Conservation (phyloP, 495 filamentous ascomycete genomes). For the Acidomyces sp. region DNA sequence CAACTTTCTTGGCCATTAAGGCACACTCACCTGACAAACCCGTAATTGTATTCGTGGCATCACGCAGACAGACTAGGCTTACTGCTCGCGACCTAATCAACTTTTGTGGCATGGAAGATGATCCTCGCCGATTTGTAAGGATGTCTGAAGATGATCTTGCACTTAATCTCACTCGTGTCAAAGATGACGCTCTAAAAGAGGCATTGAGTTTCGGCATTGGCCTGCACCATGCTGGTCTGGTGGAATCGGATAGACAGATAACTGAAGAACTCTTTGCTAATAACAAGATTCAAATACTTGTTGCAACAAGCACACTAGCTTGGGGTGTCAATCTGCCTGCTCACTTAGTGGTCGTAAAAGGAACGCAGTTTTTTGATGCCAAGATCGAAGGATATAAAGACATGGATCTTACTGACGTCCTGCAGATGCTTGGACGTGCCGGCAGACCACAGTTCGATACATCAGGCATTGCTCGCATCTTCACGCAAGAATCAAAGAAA, state of each 20-base stretch:
- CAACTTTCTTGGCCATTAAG: constrained; percentile 92
- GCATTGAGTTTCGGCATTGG: constrained; percentile 93
- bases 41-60: constrained; percentile 96
- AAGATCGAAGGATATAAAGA: constrained; percentile 97
- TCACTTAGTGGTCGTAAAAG: constrained; percentile 94
- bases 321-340: constrained; percentile 98
- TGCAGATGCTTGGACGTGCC: constrained; percentile 95
- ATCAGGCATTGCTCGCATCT: constrained; percentile 89
- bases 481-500: constrained; percentile 95
- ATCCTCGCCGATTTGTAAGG: constrained; percentile 77
- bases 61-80: constrained; percentile 82
- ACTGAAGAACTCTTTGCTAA: constrained; percentile 90
- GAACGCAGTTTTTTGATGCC: constrained; percentile 95
- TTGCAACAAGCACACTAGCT: constrained; percentile 92
- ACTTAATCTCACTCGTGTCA: constrained; percentile 66
- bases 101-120: constrained; percentile 95
- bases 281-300: constrained; percentile 94
- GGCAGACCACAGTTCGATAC: constrained; percentile 93
- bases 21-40: constrained; percentile 90
- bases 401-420: constrained; percentile 96
- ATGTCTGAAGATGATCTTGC: constrained; percentile 94
- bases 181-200: constrained; percentile 83
- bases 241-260: constrained; percentile 83
- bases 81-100: constrained; percentile 95
- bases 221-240: constrained; percentile 89